Evolutionary conservation across 257 asterid species (phyloP), one percentile per base, ranked within the genome.

Genomic region (Eustoma russellianum): DNA sequence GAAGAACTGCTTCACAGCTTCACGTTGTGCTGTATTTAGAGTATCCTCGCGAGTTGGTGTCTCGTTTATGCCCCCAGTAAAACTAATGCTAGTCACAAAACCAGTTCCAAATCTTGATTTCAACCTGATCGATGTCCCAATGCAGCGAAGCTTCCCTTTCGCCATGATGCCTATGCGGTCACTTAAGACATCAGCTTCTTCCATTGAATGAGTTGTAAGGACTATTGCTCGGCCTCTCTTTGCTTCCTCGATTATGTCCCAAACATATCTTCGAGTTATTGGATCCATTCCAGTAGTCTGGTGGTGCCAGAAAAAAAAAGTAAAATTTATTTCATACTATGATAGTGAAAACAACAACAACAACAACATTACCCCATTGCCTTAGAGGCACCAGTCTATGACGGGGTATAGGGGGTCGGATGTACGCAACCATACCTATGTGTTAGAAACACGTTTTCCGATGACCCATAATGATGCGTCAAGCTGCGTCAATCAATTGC

Each of bases 201-300:
- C 98, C 98, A 90, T 90, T 14, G 98, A 87, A 79, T 90, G 98
- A 63, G 98, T 90, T 16, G 98, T 90, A 53, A 90, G 75, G 58
- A 90, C 79, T 40, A 90, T 82, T 10, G 96, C 93, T 41, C 98
- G 91, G 44, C 98, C 96, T 71, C 65, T 80, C 65, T 90, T 90
- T 44, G 98, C 94, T 57, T 67, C 79, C 74, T 83, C 95, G 45
- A 86, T 86, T 48, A 86, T 91, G 66, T 86, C 98, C 98, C 96
- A 86, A 46, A 90, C 96, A 52, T 90, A 91, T 64, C 98, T 80
- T 71, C 96, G 73, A 43, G 95, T 82, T 63, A 90, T 62, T 58
- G 98, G 98, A 71, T 90, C 98, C 98, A 90, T 90, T 35, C 98
- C 98, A 43, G 98, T 86, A 35, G 96, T 90, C 98, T 86, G 72